Evolutionary conservation across 1,284 basidiomycete genomes (phyloP).

Genomic region (Phaffia rhodozyma): DNA sequence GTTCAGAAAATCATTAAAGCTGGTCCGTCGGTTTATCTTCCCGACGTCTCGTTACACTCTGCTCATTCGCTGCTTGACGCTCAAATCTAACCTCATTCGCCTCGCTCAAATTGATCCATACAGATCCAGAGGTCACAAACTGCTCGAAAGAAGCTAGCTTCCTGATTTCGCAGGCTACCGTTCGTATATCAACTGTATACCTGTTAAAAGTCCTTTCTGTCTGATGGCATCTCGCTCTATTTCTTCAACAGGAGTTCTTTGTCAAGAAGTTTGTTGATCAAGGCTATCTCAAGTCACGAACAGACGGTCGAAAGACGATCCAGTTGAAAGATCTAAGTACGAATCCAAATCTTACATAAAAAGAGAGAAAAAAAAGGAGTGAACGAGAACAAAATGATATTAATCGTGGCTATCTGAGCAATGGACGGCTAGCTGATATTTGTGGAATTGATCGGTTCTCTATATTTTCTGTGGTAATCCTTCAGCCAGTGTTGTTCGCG

Average conservation of each 20-base stretch:
- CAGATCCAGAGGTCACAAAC: neutral
- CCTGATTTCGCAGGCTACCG: neutral
- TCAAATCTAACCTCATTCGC: too few relatives aligned
- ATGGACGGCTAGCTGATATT: too few relatives aligned
- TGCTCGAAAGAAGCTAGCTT: neutral
- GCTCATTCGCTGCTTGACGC: too few relatives aligned
- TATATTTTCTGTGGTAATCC: neutral
- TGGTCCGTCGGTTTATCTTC: too few relatives aligned
- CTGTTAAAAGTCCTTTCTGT: neutral
- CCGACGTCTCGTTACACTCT: too few relatives aligned
- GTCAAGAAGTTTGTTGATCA: constrained; percentile 13
- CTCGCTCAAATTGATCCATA: too few relatives aligned
- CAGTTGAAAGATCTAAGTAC: constrained; percentile 8
- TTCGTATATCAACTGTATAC: neutral
- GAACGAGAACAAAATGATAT: too few relatives aligned
- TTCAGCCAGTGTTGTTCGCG: neutral
- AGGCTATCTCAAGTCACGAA: constrained; percentile 8
- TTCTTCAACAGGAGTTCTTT: constrained; percentile 15
- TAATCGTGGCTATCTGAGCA: too few relatives aligned
- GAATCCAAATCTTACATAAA: neutral
- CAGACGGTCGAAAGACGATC: constrained; percentile 15
- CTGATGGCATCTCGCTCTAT: neutral
- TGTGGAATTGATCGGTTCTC: neutral
- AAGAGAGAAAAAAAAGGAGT: too few relatives aligned
- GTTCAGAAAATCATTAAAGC: constrained; percentile 18